A percentile compares a stretch with the other conserved stretches of the same genome.
These are phyloP conservation scores for Ceratopteris richardii DNA, from an alignment of 75 land plant species.

Conservation along the genomic window DNA sequence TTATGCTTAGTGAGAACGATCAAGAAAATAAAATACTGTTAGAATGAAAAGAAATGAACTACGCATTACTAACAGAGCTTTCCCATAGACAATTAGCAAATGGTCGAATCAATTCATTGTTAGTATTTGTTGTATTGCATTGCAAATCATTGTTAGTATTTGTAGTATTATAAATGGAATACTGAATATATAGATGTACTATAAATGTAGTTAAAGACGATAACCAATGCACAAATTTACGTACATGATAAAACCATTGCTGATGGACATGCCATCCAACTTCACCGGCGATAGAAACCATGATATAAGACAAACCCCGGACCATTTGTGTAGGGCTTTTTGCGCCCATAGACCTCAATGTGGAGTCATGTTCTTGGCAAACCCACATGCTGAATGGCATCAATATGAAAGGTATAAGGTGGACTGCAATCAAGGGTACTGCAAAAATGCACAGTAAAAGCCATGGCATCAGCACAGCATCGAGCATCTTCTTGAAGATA, in stretches of 20 bases:
- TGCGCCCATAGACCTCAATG: neutral
- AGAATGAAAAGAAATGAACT: neutral
- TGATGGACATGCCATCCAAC: constrained; percentile 5
- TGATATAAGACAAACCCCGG: neutral
- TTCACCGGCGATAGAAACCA: neutral
- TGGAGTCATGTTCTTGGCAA: neutral
- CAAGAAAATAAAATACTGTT: too few relatives aligned
- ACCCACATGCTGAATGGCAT: neutral
- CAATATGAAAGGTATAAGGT: neutral
- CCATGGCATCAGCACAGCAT: too few relatives aligned
- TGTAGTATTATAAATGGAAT: too few relatives aligned
- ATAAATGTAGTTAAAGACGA: neutral
- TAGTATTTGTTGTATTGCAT: neutral
- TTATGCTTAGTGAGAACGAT: too few relatives aligned
- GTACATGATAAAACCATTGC: constrained; percentile 4
- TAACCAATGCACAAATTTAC: neutral
- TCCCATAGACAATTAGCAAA: neutral
- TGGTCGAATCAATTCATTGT: neutral
- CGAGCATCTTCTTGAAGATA: too few relatives aligned
- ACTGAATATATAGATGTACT: neutral
- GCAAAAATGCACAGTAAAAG: too few relatives aligned
- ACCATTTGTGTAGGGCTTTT: neutral
- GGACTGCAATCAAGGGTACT: constrained; percentile 2
- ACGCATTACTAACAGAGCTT: neutral
- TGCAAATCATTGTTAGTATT: too few relatives aligned